Base-by-base conservation (phyloP, 768 basidiomycete genomes). In the Lactifluus volemus region DNA sequence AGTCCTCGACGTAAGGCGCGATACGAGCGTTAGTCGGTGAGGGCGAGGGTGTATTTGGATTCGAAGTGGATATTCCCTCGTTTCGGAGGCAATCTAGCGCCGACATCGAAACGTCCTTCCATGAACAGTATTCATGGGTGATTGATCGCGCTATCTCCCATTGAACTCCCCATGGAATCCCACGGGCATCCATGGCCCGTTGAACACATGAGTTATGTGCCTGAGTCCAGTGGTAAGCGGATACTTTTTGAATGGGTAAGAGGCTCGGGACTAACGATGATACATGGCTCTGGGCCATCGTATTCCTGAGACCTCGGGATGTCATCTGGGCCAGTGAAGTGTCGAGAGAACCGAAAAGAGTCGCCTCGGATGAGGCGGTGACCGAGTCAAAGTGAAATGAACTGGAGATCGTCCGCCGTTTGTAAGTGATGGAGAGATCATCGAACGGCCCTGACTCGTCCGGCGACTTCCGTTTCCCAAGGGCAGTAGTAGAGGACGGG, bases 111-210 rank as follows among this genome's bases (percentile, higher is more conserved):
- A 81, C 68, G 3, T 73, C 57, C 0, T 73, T 66, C 55, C 73
- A 77, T 6, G 66, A 41, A 15, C 77, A 59, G 9, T 58, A 60
- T 1, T 69, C 67, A 0, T 64, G 65, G 25, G 73, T 72, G 49
- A 79, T 68, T 19, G 76, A 70, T 1, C 81, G 76, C 0, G 77
- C 79, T 29, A 84, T 74, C 65, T 84, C 81, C 70, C 79, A 84
- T 56, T 80, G 82, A 2, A 77, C 78, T 9, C 81, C 79, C 67
- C 67, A 73, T 2, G 71, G 55, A 32, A 67, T 53, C 9, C 34
- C 48, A 12, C 60, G 64, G 0, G 21, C 38, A 11, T 66, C 60
- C 57, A 67, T 65, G 2, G 58, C 55, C 1, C 25, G 44, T 39
- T 66, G 56, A 3, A 58, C 49, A 4, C 54, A 45, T 2, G 51